Percentiles rank a stretch among this genome's conserved stretches.
Conservation (phyloP, 768 basidiomycete species). For the Hygrophoropsis aurantiaca region DNA sequence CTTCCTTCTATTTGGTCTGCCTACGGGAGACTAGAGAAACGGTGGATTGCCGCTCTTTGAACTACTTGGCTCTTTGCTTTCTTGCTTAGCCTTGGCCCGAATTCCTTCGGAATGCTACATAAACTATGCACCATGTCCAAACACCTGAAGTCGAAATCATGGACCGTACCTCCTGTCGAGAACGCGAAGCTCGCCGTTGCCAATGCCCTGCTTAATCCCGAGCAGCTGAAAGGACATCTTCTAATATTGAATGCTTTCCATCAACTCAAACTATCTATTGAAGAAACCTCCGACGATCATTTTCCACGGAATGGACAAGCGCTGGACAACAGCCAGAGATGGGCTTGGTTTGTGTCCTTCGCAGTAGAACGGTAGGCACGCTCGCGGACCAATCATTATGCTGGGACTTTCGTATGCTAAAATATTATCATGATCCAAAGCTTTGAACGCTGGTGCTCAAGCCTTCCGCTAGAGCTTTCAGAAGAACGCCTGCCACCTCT, state of each 20-base stretch:
- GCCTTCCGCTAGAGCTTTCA: conserved; percentile 9
- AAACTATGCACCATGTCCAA: too few species aligned
- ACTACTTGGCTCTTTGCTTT: too few species aligned
- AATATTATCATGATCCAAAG: conserved; percentile 26
- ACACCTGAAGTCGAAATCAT: too few species aligned
- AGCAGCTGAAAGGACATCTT: conserved; percentile 31
- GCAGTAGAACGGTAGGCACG: conserved; percentile 34
- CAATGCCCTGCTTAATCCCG: too few species aligned
- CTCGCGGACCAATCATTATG: too few species aligned
- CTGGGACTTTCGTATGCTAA: not conserved
- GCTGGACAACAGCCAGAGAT: conserved; percentile 27
- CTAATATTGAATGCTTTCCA: conserved; percentile 26
- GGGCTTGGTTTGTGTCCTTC: conserved; percentile 39
- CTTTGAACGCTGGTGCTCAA: conserved; percentile 35
- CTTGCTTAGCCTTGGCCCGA: too few species aligned
- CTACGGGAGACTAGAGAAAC: too few species aligned
- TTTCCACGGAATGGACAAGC: conserved; percentile 10
- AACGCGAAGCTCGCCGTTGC: too few species aligned
- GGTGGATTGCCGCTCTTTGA: too few species aligned
- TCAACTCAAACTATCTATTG: conserved; percentile 17
- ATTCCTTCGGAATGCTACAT: too few species aligned
- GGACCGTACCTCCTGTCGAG: too few species aligned
- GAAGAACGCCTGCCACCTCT: conserved; percentile 30
- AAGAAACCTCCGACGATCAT: conserved; percentile 8
- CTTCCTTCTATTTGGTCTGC: too few species aligned